Base-by-base conservation (phyloP, 345 rosid genomes). In the Toxicodendron radicans region DNA sequence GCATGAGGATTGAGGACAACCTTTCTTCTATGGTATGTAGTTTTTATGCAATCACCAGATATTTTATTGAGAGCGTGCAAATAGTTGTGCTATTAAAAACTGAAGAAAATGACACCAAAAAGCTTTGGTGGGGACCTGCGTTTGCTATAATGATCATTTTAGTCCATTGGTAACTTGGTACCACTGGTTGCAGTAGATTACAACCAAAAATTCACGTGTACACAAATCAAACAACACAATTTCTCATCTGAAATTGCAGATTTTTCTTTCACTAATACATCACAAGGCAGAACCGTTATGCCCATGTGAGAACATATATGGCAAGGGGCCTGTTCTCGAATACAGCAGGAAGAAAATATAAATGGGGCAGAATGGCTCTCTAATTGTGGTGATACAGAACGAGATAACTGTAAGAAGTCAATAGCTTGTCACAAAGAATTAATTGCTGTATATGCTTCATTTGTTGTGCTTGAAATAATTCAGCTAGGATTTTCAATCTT, bases 401-500 rank as follows among this genome's bases (percentile, higher is more conserved):
- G 23, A 9, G 54, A 41, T 2, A 46, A 21, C 20, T n/a, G 53
- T 64, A 16, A 43, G 52, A 20, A 64, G 68, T 64, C 21, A 45
- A 38, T 41, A 64, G 51, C 67, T 3, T 64, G 67, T 35, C 27
- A 64, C 24, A 64, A 46, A 10, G 17, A 46, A 64, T 64, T 32
- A 9, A 38, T 3, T n/a, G 30, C 52, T 41, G 43, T 8, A 7
- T 63, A 8, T 3, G 49, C 66, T 63, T 63, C 24, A 7, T 46
- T 35, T 62, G 66, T 62, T 33, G 14, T 35, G 11, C 66, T 38
- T 63, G 11, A 53, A 5, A 49, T 57, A 56, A 57, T 58, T 46
- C 58, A 16, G 43, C 8, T 38, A 38, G 51, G 32, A 62, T 70
- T 72, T 85, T 51, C 76, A 81, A 10, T 77, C 64, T 76, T 76